phyloP scores from a whole-genome alignment of 306 rosid species.

The Cicer judaicum region DNA sequence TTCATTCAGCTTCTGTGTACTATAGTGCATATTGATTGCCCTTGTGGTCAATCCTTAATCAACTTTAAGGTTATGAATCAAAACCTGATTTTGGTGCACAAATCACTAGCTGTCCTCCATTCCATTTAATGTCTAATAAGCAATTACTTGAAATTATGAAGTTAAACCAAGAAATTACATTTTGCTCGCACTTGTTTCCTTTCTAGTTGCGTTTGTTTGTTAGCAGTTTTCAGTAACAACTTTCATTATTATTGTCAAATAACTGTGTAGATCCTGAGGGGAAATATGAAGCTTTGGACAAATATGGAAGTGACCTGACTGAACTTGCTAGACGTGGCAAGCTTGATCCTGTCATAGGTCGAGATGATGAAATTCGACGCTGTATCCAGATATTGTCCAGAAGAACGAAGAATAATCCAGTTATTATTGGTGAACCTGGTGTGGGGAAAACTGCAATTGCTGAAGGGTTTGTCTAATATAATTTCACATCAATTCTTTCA shows the following conservation, averaged over 20 bases:
- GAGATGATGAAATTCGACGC: slow-evolving; percentile 95
- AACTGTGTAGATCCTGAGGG: slow-evolving; percentile 84
- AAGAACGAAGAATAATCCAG: slow-evolving; percentile 96
- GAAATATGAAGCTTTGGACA: slow-evolving; percentile 85
- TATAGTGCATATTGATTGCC: slow-evolving; percentile 19
- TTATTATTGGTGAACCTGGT: slow-evolving; percentile 98
- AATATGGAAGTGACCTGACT: slow-evolving; percentile 88
- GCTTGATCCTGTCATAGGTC: slow-evolving; percentile 96
- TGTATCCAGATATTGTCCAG: slow-evolving; percentile 92
- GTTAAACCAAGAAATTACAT: background rate
- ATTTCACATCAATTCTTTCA: slow-evolving; percentile 7
- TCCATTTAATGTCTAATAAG: background rate
- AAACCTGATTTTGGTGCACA: slow-evolving; percentile 17
- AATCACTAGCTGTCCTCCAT: background rate
- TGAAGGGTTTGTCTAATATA: slow-evolving; percentile 76
- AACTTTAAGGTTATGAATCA: slow-evolving; percentile 29
- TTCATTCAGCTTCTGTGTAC: slow-evolving; percentile 20
- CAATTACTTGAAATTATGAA: slow-evolving; percentile 17
- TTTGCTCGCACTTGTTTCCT: background rate
- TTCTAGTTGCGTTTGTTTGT: slow-evolving; percentile 29
- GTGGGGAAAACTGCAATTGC: slow-evolving; percentile 99
- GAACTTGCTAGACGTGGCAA: slow-evolving; percentile 97
- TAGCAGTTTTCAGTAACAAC: background rate
- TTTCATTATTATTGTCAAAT: slow-evolving; percentile 26
- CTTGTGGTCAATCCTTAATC: slow-evolving; percentile 27